phyloP scores from a whole-genome alignment of 2,329 filamentous ascomycete genomes.

The Pezicula carpinea region DNA sequence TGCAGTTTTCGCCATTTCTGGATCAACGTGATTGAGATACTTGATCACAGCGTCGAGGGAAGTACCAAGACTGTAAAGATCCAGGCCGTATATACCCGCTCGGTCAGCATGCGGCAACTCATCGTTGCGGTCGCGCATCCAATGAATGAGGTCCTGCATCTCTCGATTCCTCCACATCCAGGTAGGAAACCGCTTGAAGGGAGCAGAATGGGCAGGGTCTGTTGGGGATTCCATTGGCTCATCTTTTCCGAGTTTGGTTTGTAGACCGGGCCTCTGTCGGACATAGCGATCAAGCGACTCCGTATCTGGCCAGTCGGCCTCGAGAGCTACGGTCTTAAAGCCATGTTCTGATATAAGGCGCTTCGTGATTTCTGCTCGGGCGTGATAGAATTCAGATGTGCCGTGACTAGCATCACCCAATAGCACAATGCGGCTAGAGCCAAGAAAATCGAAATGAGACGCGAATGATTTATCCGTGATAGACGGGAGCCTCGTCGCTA shows the following conservation, averaged over 20 bases:
- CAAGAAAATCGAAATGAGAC: conserved; percentile 5
- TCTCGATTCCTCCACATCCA: conserved; percentile 54
- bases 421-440: conserved; percentile 30
- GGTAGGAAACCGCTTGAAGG: no score
- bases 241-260: conserved; percentile 15
- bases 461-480: conserved; percentile 25
- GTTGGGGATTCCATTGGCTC: conserved; percentile 33
- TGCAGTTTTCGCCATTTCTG: conserved; percentile 37
- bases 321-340: conserved; percentile 45
- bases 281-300: conserved; percentile 46
- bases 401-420: conserved; percentile 45
- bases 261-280: conserved; percentile 35
- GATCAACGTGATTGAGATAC: conserved; percentile 43
- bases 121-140: neutral
- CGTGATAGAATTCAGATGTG: conserved; percentile 49
- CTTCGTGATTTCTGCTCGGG: conserved; percentile 47
- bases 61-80: conserved; percentile 44
- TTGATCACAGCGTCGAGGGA: conserved; percentile 42
- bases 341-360: conserved; percentile 43
- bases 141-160: conserved; percentile 32
- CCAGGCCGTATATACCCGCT: conserved; percentile 44
- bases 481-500: conserved; percentile 32
- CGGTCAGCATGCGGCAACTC: neutral
- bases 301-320: conserved; percentile 50
- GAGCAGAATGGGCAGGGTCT: no score